Evolutionary conservation across 73 alveolate species (phyloP).

Genomic region (Tetrahymena borealis): DNA sequence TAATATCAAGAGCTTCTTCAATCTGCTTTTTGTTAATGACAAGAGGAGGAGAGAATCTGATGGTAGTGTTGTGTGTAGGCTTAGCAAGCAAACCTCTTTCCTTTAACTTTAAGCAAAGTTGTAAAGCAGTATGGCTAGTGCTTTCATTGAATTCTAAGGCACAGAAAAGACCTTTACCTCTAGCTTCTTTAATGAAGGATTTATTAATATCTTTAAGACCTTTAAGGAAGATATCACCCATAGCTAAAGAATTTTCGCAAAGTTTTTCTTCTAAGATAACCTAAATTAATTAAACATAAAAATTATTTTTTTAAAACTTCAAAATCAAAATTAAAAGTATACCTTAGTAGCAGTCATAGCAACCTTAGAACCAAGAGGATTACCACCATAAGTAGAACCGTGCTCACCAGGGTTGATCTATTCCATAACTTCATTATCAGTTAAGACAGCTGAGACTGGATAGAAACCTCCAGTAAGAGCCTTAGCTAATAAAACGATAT

Average conservation of each 20-base stretch:
- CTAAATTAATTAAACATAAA: conserved; percentile 36
- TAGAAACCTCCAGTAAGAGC: conserved; percentile 90
- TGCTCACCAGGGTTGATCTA: conserved; percentile 82
- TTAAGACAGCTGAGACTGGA: conserved; percentile 82
- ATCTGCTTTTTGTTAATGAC: conserved; percentile 48
- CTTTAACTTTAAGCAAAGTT: conserved; percentile 45
- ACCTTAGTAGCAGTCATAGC: conserved; percentile 21
- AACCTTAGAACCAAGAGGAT: conserved; percentile 70
- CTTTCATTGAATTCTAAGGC: conserved; percentile 68
- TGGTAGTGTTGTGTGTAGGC: conserved; percentile 78
- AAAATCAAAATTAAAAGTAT: conserved; percentile 2
- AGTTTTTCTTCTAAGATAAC: conserved; percentile 66
- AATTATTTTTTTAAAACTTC: not conserved
- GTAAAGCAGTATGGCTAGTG: conserved; percentile 44
- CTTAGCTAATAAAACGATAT: conserved; percentile 62
- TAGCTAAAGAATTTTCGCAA: conserved; percentile 57
- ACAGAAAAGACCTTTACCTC: conserved; percentile 88
- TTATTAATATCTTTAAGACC: conserved; percentile 19
- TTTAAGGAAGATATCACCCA: conserved; percentile 57
- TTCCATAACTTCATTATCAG: conserved; percentile 73
- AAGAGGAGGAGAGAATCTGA: conserved; percentile 93
- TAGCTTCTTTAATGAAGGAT: conserved; percentile 48
- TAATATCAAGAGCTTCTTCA: conserved; percentile 29
- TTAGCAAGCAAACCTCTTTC: conserved; percentile 72
- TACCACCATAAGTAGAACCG: conserved; percentile 94